Evolutionary conservation across 805 yeast genomes (phyloP).

Genomic region (Candida maris): DNA sequence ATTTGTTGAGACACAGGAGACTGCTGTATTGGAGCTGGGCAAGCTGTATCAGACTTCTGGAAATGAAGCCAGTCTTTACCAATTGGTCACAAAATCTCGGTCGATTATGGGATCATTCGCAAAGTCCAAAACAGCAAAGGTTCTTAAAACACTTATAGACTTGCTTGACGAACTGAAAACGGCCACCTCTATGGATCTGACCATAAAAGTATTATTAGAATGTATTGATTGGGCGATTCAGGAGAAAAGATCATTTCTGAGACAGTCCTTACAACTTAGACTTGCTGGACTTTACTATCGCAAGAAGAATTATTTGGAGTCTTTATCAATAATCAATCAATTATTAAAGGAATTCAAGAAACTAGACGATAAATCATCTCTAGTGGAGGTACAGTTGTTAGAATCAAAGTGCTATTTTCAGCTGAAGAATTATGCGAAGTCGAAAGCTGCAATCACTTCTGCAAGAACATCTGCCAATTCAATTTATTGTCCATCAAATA

Average conservation of each 20-base stretch:
- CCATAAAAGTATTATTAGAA: conserved; percentile 69
- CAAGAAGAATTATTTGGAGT: conserved; percentile 59
- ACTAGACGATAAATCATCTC: conserved; percentile 90
- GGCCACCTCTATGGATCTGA: conserved; percentile 54
- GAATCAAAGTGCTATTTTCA: conserved; percentile 91
- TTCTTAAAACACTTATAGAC: conserved; percentile 78
- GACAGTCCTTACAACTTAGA: conserved; percentile 84
- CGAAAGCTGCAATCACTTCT: conserved; percentile 87
- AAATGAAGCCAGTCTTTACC: conserved; percentile 49
- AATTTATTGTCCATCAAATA: conserved; percentile 88
- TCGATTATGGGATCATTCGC: conserved; percentile 69
- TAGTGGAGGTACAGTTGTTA: conserved; percentile 91
- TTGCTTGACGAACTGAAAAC: conserved; percentile 58
- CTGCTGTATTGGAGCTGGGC: conserved; percentile 74
- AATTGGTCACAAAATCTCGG: conserved; percentile 66
- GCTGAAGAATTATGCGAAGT: conserved; percentile 83
- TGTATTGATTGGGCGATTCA: conserved; percentile 83
- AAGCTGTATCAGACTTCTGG: conserved; percentile 53
- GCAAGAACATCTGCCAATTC: conserved; percentile 98
- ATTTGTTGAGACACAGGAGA: conserved; percentile 54
- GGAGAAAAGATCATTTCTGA: conserved; percentile 81
- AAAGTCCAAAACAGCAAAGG: conserved; percentile 92
- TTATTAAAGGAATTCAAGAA: conserved; percentile 84
- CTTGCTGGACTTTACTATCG: conserved; percentile 72
- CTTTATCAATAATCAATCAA: conserved; percentile 66